These are phyloP conservation scores for Paecilomyces variotii DNA, from an alignment of 2,329 filamentous ascomycete genomes.

Conservation along the genomic window DNA sequence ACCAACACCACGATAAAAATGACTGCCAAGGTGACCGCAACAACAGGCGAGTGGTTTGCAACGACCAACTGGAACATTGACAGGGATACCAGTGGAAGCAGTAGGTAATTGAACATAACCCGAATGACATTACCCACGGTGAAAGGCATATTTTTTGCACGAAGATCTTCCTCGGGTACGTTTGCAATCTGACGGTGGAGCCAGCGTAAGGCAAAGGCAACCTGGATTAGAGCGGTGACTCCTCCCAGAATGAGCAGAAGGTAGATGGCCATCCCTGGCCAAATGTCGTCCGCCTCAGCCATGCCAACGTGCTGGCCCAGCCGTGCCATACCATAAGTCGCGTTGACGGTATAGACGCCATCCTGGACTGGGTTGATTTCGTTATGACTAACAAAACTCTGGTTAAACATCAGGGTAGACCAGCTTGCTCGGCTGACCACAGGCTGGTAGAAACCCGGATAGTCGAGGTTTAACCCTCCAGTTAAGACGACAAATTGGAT, in stretches of 20 bases:
- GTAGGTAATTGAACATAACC: slow-evolving; percentile 85
- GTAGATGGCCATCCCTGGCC: slow-evolving; percentile 92
- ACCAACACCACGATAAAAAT: slow-evolving; percentile 66
- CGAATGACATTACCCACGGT: slow-evolving; percentile 70
- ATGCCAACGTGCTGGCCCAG: slow-evolving; percentile 79
- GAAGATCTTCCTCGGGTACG: slow-evolving; percentile 75
- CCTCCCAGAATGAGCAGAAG: slow-evolving; percentile 66
- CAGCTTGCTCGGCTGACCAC: slow-evolving; percentile 80
- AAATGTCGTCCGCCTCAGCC: slow-evolving; percentile 67
- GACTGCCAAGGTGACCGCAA: slow-evolving; percentile 65
- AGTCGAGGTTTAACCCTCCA: slow-evolving; percentile 76
- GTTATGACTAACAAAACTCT: slow-evolving; percentile 69
- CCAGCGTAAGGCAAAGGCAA: slow-evolving; percentile 72
- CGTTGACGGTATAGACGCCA: slow-evolving; percentile 65
- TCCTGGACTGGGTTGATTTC: slow-evolving; percentile 23
- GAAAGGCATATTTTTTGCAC: slow-evolving; percentile 87
- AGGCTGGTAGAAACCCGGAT: slow-evolving; percentile 91
- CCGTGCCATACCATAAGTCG: slow-evolving; percentile 68
- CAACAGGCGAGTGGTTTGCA: slow-evolving; percentile 57
- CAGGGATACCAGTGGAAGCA: slow-evolving; percentile 76
- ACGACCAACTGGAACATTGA: slow-evolving; percentile 89
- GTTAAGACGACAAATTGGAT: slow-evolving; percentile 88
- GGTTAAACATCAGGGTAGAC: slow-evolving; percentile 88
- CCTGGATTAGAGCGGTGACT: slow-evolving; percentile 62
- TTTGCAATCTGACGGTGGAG: slow-evolving; percentile 62